These are phyloP conservation scores for Colletotrichum liaoningense DNA, from an alignment of 2,329 filamentous ascomycete genomes.

Conservation along the genomic window DNA sequence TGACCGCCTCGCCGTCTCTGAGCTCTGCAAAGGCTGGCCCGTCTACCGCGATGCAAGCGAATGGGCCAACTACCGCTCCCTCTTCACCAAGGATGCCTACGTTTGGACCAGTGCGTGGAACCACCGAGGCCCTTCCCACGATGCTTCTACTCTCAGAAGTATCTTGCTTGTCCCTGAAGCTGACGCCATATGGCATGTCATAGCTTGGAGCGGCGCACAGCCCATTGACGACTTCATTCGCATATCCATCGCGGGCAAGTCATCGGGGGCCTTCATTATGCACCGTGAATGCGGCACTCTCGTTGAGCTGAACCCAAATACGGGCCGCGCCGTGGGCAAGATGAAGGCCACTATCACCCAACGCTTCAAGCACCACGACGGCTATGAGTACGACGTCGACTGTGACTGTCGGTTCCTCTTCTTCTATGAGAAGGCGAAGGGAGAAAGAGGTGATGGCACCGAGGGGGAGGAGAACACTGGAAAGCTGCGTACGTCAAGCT, in stretches of 20 bases:
- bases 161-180: no score
- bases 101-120: slow-evolving; percentile 60
- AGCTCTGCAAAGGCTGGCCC: slow-evolving; percentile 66
- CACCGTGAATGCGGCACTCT: slow-evolving; percentile 64
- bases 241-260: slow-evolving; percentile 62
- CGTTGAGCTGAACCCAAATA: slow-evolving; percentile 53
- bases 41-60: slow-evolving; percentile 65
- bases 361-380: slow-evolving; percentile 51
- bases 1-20: slow-evolving; percentile 57
- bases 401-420: slow-evolving; percentile 63
- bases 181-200: not conserved
- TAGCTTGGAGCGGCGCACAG: slow-evolving; percentile 56
- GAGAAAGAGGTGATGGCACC: not conserved
- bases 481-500: slow-evolving; percentile 59
- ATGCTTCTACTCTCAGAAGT: not conserved
- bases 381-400: slow-evolving; percentile 58
- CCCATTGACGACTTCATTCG: slow-evolving; percentile 54
- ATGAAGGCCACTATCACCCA: slow-evolving; percentile 67
- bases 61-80: slow-evolving; percentile 62
- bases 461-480: slow-evolving; percentile 42
- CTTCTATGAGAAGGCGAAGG: slow-evolving; percentile 51
- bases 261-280: slow-evolving; percentile 66
- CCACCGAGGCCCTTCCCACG: not conserved
- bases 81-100: slow-evolving; percentile 58
- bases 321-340: slow-evolving; percentile 59